Base-by-base conservation (phyloP, 306 rosid species). In the Adenanthera pavonina region DNA sequence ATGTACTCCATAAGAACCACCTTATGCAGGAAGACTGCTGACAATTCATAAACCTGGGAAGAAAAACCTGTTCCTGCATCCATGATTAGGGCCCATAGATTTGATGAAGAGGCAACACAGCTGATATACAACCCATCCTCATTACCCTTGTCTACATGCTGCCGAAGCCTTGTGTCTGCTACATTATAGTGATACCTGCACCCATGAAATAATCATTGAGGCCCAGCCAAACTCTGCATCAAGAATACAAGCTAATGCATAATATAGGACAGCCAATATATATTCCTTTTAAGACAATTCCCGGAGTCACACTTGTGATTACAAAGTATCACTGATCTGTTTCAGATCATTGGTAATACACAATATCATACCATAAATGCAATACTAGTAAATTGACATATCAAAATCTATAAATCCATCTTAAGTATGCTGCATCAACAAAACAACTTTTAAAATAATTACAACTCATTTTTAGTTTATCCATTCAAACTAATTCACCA, bases 1-100 rank as follows among this genome's bases (percentile, higher is more conserved):
- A 76, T 10, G 25, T 11, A 25, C 11, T 6, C 6, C 36, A 13
- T 13, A 49, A 85, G 75, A 46, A 83, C 52, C 73, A 92, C 98
- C 97, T 94, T 94, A 83, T 92, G 97, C 74, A 94, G 89, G 91
- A 94, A 92, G 77, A 89, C 91, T 1, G 92, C 73, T 46, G 98
- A 92, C 86, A 94, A 75, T 87, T 94, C 97, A 74, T 94, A 94
- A 74, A 94, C 97, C 89, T 94, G 98, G 69, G 91, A 82, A 85
- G 96, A 59, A 82, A 92, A 94, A 49, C 98, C 93, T 0, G 98
- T 94, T 85, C 97, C 98, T 17, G 98, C 96, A 89, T 94, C 98
- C 98, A 92, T 94, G 60, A 94, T 92, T 56, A 94, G 83, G 76
- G 98, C 97, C 98, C 98, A 92, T 8, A 94, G 89, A 85, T 85